These are phyloP conservation scores for Megacollybia platyphylla DNA, from an alignment of 1,284 basidiomycete species.

Conservation along the genomic window DNA sequence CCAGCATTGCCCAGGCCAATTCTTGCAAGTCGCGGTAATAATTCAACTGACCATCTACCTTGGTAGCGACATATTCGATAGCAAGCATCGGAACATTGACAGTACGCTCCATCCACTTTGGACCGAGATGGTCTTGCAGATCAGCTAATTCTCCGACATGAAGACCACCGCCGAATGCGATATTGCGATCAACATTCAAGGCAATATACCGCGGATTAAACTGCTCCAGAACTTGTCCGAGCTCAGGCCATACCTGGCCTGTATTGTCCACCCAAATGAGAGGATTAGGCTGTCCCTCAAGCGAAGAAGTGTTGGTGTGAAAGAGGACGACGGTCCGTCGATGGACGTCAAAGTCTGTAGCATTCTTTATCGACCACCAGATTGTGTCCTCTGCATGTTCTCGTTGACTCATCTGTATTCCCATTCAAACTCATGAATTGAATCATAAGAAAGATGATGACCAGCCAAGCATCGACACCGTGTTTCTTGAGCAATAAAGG, in stretches of 20 bases:
- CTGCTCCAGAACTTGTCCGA: conserved; percentile 20
- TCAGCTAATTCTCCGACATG: conserved; percentile 33
- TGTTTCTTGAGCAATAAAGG: conserved; percentile 30
- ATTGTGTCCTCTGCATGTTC: conserved; percentile 43
- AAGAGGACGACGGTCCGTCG: conserved; percentile 37
- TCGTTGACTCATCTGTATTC: conserved; percentile 27
- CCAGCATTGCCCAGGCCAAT: conserved; percentile 37
- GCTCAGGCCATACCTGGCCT: conserved; percentile 30
- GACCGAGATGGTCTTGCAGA: conserved; percentile 23
- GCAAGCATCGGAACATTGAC: conserved; percentile 31
- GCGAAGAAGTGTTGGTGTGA: conserved; percentile 26
- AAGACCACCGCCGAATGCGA: conserved; percentile 37
- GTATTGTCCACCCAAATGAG: conserved; percentile 39
- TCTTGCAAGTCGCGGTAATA: conserved; percentile 35
- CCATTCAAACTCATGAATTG: not conserved
- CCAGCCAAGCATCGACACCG: conserved; percentile 29
- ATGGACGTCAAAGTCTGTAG: conserved; percentile 34
- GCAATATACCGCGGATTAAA: conserved; percentile 28
- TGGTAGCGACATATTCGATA: conserved; percentile 34
- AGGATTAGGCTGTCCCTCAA: conserved; percentile 25
- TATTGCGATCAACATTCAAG: conserved; percentile 30
- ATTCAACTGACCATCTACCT: conserved; percentile 25
- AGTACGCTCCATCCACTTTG: conserved; percentile 24
- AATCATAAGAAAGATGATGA: conserved; percentile 10
- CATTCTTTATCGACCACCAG: conserved; percentile 38